A percentile compares a stretch with the other conserved stretches of the same genome.
phyloP scores from a whole-genome alignment of 495 filamentous ascomycete species.

The Neurospora tetraspora region DNA sequence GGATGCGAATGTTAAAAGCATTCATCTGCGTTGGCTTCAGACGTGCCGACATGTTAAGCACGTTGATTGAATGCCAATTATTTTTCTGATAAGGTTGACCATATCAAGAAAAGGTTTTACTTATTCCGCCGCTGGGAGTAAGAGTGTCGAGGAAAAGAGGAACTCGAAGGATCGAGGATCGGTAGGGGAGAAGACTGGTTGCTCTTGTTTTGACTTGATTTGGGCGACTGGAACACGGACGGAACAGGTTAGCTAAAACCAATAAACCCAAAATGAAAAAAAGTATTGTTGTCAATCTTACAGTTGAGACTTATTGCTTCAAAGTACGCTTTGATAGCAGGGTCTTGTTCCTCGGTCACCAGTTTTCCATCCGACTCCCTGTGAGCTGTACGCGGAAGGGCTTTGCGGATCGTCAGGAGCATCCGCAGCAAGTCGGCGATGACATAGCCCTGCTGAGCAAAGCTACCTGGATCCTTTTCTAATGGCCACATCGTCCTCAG shows the following conservation, averaged over 20 bases:
- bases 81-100: not conserved
- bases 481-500: constrained; percentile 57
- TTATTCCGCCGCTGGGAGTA: constrained; percentile 32
- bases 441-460: constrained; percentile 59
- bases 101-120: not conserved
- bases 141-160: constrained; percentile 51
- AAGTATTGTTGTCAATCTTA: constrained; percentile 27
- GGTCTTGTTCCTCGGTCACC: constrained; percentile 42
- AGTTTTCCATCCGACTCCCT: constrained; percentile 45
- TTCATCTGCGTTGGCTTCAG: not conserved
- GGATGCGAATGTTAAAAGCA: not conserved
- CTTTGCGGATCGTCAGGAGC: constrained; percentile 62
- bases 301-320: constrained; percentile 49
- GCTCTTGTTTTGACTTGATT: constrained; percentile 30
- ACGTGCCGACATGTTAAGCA: not conserved
- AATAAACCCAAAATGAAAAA: not conserved
- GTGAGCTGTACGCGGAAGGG: constrained; percentile 51
- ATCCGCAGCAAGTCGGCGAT: constrained; percentile 65
- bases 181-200: constrained; percentile 47
- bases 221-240: constrained; percentile 17
- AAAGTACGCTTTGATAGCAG: constrained; percentile 48
- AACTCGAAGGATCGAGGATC: constrained; percentile 61
- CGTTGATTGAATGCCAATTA: not conserved
- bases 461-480: constrained; percentile 53
- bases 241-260: constrained; percentile 4